A percentile compares a stretch with the other conserved stretches of the same genome.
Conservation (phyloP, 2,329 filamentous ascomycete genomes). For the Pezicula carpinea region DNA sequence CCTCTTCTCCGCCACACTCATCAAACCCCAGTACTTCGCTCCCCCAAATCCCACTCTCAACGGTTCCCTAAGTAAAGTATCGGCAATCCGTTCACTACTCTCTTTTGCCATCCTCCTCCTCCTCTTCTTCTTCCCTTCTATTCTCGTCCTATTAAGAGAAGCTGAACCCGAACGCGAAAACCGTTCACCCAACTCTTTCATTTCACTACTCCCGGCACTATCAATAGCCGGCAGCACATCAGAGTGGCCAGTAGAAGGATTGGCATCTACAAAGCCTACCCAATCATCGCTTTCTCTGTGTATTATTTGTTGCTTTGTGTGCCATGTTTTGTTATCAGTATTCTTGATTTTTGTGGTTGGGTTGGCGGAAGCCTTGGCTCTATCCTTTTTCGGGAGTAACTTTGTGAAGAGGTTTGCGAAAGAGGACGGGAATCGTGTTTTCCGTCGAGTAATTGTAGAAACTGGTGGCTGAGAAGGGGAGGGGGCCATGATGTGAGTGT, state of each 20-base stretch:
- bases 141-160: too few relatives aligned
- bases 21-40: slow-evolving; percentile 3
- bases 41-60: too few relatives aligned
- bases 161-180: too few relatives aligned
- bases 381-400: slow-evolving; percentile 24
- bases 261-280: slow-evolving; percentile 53
- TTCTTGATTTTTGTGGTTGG: slow-evolving; percentile 1
- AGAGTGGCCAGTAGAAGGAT: slow-evolving; percentile 50
- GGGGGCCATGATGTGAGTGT: too few relatives aligned
- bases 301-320: slow-evolving; percentile 35
- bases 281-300: slow-evolving; percentile 53
- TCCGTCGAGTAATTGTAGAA: too few relatives aligned
- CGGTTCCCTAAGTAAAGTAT: too few relatives aligned
- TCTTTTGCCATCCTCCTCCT: too few relatives aligned
- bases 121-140: too few relatives aligned
- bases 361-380: slow-evolving; percentile 11
- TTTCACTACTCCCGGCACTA: slow-evolving; percentile 26
- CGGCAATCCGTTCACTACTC: too few relatives aligned
- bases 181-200: not conserved
- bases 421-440: too few relatives aligned
- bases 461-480: too few relatives aligned
- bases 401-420: not conserved
- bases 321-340: slow-evolving; percentile 14
- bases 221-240: slow-evolving; percentile 38
- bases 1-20: slow-evolving; percentile 27